Evolutionary conservation across 2,329 filamentous ascomycete genomes (phyloP).

Genomic region (Blastomyces gilchristii): DNA sequence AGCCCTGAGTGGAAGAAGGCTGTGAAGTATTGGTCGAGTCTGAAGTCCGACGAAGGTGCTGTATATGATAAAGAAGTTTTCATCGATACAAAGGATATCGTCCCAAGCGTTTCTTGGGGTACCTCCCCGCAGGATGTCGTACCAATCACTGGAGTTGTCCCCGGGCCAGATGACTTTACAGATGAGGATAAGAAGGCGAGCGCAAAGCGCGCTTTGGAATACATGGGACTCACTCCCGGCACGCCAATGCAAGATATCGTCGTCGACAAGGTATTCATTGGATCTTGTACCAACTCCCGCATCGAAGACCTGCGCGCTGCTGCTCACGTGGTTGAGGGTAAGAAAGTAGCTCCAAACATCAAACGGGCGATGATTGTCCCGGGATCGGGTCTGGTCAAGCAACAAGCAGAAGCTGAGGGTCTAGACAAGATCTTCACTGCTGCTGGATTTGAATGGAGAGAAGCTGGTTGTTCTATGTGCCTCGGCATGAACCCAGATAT

Average conservation of each 20-base stretch:
- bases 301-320: conserved; percentile 92
- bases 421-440: conserved; percentile 86
- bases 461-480: conserved; percentile 98
- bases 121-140: conserved; percentile 93
- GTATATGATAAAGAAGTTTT: conserved; percentile 83
- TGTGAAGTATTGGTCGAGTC: conserved; percentile 72
- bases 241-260: conserved; percentile 85
- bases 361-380: conserved; percentile 95
- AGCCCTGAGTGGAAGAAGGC: conserved; percentile 86
- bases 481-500: conserved; percentile 99
- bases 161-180: conserved; percentile 76
- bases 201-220: conserved; percentile 74
- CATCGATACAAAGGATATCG: conserved; percentile 85
- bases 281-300: conserved; percentile 92
- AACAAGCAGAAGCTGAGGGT: conserved; percentile 80
- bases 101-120: conserved; percentile 91
- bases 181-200: conserved; percentile 69
- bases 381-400: conserved; percentile 88
- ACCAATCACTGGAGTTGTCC: conserved; percentile 85
- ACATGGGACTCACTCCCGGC: conserved; percentile 85
- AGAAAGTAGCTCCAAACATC: conserved; percentile 75
- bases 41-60: conserved; percentile 78
- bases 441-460: conserved; percentile 94
- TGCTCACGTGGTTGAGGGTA: conserved; percentile 74
- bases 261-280: conserved; percentile 95